Percentiles rank a stretch among this genome's conserved stretches.
Conservation (phyloP, 345 rosid genomes). For the Lumnitzera racemosa region DNA sequence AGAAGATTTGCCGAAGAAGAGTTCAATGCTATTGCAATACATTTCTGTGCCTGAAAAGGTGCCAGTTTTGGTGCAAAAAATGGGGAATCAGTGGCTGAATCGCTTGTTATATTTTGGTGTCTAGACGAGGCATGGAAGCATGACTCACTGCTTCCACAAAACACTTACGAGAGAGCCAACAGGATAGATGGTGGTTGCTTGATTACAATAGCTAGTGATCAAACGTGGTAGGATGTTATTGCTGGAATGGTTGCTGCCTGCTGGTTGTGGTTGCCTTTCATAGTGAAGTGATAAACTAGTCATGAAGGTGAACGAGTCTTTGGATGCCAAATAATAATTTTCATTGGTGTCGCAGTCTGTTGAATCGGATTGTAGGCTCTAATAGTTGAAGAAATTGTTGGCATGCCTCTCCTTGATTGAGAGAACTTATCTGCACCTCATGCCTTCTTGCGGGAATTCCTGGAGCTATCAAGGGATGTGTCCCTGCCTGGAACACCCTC, state of each 20-base stretch:
- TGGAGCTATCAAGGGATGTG: conserved; percentile 20
- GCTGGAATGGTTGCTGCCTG: too few species aligned
- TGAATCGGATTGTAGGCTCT: conserved; percentile 24
- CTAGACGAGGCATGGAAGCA: conserved; percentile 21
- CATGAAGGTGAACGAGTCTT: conserved; percentile 18
- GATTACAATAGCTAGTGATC: too few species aligned
- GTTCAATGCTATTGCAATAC: conserved; percentile 20
- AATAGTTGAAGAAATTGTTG: conserved; percentile 15
- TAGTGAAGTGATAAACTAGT: background rate
- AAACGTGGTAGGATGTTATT: too few species aligned
- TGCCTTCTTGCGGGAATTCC: conserved; percentile 18
- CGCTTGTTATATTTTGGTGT: conserved; percentile 22
- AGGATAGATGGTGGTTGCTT: too few species aligned
- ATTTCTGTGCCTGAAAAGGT: conserved; percentile 21
- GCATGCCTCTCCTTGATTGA: background rate
- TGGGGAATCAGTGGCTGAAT: conserved; percentile 21
- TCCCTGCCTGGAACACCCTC: conserved; percentile 18
- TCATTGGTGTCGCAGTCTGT: conserved; percentile 18
- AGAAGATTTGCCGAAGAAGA: conserved; percentile 24
- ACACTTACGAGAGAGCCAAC: conserved; percentile 13
- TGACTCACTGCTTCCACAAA: conserved; percentile 18
- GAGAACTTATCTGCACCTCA: conserved; percentile 6
- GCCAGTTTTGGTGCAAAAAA: conserved; percentile 23
- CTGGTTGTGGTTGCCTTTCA: too few species aligned
- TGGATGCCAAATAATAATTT: conserved; percentile 22